A percentile compares a stretch with the other conserved stretches of the same genome.
Evolutionary conservation across 768 basidiomycete genomes (phyloP).

Genomic region (Mycena rebaudengoi): DNA sequence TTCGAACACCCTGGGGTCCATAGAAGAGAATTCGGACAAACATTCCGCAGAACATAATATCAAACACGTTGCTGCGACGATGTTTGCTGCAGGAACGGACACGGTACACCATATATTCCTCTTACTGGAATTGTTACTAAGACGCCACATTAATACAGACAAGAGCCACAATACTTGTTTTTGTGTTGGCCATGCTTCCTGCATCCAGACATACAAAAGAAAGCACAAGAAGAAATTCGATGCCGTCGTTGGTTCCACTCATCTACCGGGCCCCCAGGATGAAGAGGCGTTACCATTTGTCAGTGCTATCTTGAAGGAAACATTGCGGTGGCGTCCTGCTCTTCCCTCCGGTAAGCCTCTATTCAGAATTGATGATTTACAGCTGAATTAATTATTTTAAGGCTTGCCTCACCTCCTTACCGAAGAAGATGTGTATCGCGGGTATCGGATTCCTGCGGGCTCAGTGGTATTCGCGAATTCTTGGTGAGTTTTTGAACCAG

Average conservation of each 20-base stretch:
- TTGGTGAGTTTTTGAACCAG: neutral
- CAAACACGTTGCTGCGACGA: slow-evolving; percentile 36
- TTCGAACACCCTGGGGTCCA: too few relatives aligned
- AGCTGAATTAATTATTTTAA: too few relatives aligned
- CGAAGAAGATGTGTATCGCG: slow-evolving; percentile 23
- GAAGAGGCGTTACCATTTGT: neutral
- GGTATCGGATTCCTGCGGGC: slow-evolving; percentile 24
- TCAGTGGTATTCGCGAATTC: slow-evolving; percentile 4
- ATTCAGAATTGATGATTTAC: neutral
- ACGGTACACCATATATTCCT: too few relatives aligned
- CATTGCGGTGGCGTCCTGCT: neutral
- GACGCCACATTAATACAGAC: too few relatives aligned
- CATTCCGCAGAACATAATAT: slow-evolving; percentile 19
- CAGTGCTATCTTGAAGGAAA: slow-evolving; percentile 5
- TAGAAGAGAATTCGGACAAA: slow-evolving; percentile 26
- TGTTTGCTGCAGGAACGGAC: slow-evolving; percentile 49
- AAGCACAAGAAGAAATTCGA: too few relatives aligned
- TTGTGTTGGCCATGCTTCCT: slow-evolving; percentile 40
- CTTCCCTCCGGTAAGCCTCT: neutral
- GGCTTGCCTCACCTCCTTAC: neutral
- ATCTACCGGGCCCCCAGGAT: too few relatives aligned
- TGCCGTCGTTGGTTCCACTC: slow-evolving; percentile 37
- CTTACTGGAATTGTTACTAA: too few relatives aligned
- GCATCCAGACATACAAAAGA: slow-evolving; percentile 33
- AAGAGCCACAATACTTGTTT: slow-evolving; percentile 21